Conservation (phyloP, 2,329 filamentous ascomycete species). For the Sphaerulina populicola region DNA sequence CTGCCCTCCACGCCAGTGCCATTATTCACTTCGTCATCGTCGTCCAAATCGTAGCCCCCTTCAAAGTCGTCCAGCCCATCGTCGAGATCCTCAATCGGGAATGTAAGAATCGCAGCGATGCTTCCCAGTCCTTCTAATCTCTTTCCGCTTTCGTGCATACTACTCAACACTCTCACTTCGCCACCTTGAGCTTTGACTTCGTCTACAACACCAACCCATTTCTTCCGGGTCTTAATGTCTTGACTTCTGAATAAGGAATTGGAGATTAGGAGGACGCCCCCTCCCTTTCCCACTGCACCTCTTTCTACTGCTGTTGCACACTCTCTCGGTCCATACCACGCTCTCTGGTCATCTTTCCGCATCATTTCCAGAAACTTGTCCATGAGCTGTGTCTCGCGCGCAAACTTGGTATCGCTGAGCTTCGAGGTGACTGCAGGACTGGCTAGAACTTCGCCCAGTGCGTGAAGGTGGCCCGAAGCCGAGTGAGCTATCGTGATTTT, state of each 20-base stretch:
- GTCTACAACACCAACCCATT: conserved; percentile 80
- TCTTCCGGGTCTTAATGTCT: conserved; percentile 64
- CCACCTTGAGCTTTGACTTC: conserved; percentile 76
- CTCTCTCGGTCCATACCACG: conserved; percentile 80
- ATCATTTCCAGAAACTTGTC: conserved; percentile 73
- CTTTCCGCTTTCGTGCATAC: conserved; percentile 87
- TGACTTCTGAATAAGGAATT: conserved; percentile 81
- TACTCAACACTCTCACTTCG: conserved; percentile 80
- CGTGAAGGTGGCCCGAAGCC: conserved; percentile 77
- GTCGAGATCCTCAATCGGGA: conserved; percentile 77
- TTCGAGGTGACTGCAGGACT: conserved; percentile 68
- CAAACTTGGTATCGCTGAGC: conserved; percentile 80
- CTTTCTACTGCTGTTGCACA: conserved; percentile 76
- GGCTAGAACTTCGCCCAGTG: conserved; percentile 76
- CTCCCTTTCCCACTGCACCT: conserved; percentile 79
- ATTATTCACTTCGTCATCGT: conserved; percentile 6
- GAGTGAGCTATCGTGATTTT: conserved; percentile 69
- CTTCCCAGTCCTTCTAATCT: conserved; percentile 74
- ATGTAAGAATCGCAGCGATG: conserved; percentile 84
- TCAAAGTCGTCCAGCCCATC: conserved; percentile 35
- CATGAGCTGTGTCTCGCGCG: conserved; percentile 73
- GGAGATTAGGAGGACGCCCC: conserved; percentile 75
- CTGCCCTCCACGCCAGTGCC: conserved; percentile 19
- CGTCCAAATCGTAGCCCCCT: conserved; percentile 17
- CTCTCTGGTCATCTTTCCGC: conserved; percentile 74